These are phyloP conservation scores for Mimosa bimucronata DNA, from an alignment of 306 rosid species.

Conservation along the genomic window DNA sequence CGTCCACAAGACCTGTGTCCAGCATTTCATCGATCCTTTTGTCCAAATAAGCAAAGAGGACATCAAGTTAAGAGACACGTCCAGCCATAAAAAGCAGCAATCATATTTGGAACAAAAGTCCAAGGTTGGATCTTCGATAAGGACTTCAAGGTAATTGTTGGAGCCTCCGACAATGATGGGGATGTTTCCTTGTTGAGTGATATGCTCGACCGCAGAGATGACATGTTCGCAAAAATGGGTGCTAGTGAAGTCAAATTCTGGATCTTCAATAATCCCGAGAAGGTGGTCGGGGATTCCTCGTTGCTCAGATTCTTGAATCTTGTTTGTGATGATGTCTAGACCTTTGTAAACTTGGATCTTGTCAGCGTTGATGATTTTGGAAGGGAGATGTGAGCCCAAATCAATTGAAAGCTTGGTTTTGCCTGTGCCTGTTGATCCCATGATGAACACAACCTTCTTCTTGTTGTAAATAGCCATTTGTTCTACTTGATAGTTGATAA, in stretches of 20 bases:
- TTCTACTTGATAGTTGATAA: no score
- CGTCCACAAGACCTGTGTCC: constrained; percentile 30
- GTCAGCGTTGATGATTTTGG: no score
- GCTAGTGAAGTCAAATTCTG: background rate
- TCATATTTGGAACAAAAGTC: constrained; percentile 24
- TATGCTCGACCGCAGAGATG: background rate
- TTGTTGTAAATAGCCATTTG: background rate
- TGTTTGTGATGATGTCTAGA: no score
- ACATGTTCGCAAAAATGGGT: background rate
- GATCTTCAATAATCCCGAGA: background rate
- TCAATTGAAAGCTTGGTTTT: no score
- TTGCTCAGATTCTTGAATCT: no score
- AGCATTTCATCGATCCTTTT: constrained; percentile 41
- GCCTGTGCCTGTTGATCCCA: background rate
- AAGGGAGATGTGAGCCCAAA: no score
- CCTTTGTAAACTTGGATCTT: no score
- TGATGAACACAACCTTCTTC: background rate
- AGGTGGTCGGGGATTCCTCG: no score
- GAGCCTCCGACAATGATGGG: constrained; percentile 54
- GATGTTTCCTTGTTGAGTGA: constrained; percentile 17
- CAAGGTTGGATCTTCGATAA: constrained; percentile 17
- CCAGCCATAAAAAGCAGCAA: constrained; percentile 2
- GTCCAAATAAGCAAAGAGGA: constrained; percentile 15
- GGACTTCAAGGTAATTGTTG: constrained; percentile 24
- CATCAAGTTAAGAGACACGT: constrained; percentile 30